Evolutionary conservation across 1,284 basidiomycete genomes (phyloP), one percentile per base, ranked within the genome.

Genomic region (Apiotrichum gamsii): DNA sequence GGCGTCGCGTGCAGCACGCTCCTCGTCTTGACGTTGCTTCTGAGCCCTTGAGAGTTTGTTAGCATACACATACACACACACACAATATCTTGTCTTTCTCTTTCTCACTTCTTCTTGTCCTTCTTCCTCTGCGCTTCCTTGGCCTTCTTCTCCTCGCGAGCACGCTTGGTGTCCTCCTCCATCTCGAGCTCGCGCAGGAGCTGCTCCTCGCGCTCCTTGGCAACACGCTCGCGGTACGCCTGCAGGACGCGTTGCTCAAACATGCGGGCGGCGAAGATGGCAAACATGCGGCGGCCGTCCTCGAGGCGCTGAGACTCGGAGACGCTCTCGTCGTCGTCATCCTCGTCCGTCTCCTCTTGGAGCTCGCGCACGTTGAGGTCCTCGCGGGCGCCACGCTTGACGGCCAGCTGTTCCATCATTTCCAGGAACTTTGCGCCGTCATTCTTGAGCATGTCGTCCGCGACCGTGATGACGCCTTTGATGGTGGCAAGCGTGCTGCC

Each of bases 331-430:
- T 45, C 23, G 20, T 43, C 30, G 55, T 76, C 80, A 15, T 79
- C 78, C 9, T 79, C 78, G 20, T 76, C 73, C 15, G 76, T 77
- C 47, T 77, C 78, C 20, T 76, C 75, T 5, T 79, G 82, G 8
- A 85, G 84, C 6, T 89, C 88, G 30, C 56, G 59, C 13, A 58
- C 50, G 44, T 67, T 68, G 70, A 91, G 85, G 66, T 93, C 90
- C 65, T 96, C 93, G 4, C 94, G 81, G 57, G 87, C 84, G 79
- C 93, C 88, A 35, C 91, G 82, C 50, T 90, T 82, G 67, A 97
- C 91, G 1, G 94, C 93, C 29, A 98, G 81, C 72, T 95, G 90
- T 73, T 98, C 94, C 94, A 98, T 98, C 94, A 98, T 98, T 76
- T 98, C 93, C 62, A 98, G 76, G 77, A 98, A 97, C 76, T 96